A percentile compares a stretch with the other conserved stretches of the same genome.
Conservation (phyloP, 2,329 filamentous ascomycete species). For the Corniculantispora saksenae region DNA sequence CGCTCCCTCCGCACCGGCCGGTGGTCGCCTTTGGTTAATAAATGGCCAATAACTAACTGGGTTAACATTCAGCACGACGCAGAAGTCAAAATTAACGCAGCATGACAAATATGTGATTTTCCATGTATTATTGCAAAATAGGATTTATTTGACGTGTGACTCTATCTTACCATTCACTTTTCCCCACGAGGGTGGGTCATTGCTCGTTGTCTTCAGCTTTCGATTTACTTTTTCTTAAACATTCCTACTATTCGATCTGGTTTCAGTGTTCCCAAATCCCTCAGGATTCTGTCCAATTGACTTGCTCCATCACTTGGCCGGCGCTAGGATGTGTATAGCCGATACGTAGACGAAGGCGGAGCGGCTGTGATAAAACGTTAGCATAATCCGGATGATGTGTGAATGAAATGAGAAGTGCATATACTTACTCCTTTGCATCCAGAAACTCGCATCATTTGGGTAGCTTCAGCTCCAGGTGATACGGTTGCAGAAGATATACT, state of each 20-base stretch:
- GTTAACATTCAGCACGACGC: too few species aligned
- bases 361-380: conserved; percentile 55
- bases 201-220: too few species aligned
- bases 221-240: background rate
- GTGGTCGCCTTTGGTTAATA: too few species aligned
- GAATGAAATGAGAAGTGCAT: background rate
- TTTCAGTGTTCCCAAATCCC: background rate
- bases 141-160: background rate
- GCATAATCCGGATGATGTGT: background rate
- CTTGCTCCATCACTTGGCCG: conserved; percentile 80
- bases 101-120: background rate
- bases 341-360: conserved; percentile 84
- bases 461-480: conserved; percentile 76
- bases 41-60: too few species aligned
- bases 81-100: background rate
- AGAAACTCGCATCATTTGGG: conserved; percentile 85
- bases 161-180: conserved; percentile 3
- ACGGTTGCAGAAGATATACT: conserved; percentile 83
- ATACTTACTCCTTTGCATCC: conserved; percentile 84
- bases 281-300: conserved; percentile 88
- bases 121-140: background rate
- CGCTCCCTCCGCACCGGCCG: background rate
- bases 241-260: conserved; percentile 23
- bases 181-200: background rate
- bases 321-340: conserved; percentile 72